Percentiles rank a stretch among this genome's conserved stretches.
Evolutionary conservation across 1,284 basidiomycete genomes (phyloP).

Genomic region (Rhodofomes roseus): DNA sequence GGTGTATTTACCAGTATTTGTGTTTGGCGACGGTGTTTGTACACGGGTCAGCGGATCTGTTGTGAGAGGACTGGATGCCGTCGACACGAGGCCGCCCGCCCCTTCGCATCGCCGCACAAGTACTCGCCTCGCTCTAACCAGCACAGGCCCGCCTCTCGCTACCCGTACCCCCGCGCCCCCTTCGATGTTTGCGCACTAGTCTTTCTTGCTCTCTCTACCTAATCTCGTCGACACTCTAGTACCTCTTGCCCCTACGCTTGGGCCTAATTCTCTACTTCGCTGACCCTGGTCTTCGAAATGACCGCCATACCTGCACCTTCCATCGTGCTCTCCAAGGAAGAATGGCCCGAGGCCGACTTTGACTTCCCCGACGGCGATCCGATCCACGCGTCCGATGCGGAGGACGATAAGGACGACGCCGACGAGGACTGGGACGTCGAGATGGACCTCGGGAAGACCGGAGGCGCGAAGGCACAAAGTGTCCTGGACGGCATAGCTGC

Average conservation of each 20-base stretch:
- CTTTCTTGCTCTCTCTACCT: slow-evolving; percentile 18
- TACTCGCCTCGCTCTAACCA: slow-evolving; percentile 7
- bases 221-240: slow-evolving; percentile 16
- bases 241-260: slow-evolving; percentile 16
- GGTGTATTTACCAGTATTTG: slow-evolving; percentile 15
- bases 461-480: slow-evolving; percentile 44
- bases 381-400: slow-evolving; percentile 50
- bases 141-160: slow-evolving; percentile 13
- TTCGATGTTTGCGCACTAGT: slow-evolving; percentile 22
- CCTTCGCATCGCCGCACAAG: slow-evolving; percentile 5
- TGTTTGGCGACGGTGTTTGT: slow-evolving; percentile 9
- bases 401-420: slow-evolving; percentile 61
- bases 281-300: slow-evolving; percentile 34
- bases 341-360: slow-evolving; percentile 83
- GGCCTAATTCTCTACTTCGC: slow-evolving; percentile 21
- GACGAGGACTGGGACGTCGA: slow-evolving; percentile 74
- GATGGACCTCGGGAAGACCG: slow-evolving; percentile 61
- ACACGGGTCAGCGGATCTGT: background rate
- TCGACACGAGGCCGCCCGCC: background rate
- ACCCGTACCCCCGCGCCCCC: slow-evolving; percentile 6
- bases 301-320: slow-evolving; percentile 56
- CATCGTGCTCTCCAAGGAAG: slow-evolving; percentile 54
- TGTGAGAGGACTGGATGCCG: background rate
- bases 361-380: slow-evolving; percentile 71
- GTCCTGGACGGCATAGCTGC: slow-evolving; percentile 34